Percentiles rank a stretch among this genome's conserved stretches.
phyloP scores from a whole-genome alignment of 257 asterid species.

The Lithospermum erythrorhizon region DNA sequence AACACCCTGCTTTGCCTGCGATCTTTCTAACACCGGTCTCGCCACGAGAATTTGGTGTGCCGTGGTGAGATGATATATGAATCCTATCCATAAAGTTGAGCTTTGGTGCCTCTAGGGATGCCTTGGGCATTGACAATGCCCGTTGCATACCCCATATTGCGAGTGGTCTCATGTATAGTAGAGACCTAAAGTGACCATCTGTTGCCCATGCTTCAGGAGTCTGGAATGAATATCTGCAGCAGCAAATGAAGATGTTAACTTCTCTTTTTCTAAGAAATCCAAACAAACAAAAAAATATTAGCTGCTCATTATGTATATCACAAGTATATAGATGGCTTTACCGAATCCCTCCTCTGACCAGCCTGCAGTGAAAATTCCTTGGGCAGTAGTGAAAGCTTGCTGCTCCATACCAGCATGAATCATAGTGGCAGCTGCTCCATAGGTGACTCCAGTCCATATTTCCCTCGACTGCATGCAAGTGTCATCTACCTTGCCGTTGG shows the following conservation, averaged over 20 bases:
- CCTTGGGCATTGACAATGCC: constrained; percentile 52
- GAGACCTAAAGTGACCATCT: constrained; percentile 94
- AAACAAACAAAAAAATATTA: neutral
- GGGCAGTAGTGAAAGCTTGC: constrained; percentile 83
- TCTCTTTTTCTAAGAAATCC: neutral
- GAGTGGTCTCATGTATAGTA: constrained; percentile 90
- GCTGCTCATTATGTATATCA: neutral
- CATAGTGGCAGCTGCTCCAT: constrained; percentile 89
- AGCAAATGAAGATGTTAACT: constrained; percentile 1
- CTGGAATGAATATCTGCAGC: constrained; percentile 73
- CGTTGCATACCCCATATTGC: constrained; percentile 95
- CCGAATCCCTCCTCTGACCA: constrained; percentile 99
- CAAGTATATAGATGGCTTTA: constrained; percentile 16
- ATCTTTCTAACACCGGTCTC: constrained; percentile 49
- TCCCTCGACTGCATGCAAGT: constrained; percentile 99
- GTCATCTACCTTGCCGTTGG: constrained; percentile 89
- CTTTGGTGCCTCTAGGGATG: constrained; percentile 42
- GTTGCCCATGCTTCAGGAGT: constrained; percentile 94
- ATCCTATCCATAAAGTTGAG: constrained; percentile 49
- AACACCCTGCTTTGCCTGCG: constrained; percentile 46
- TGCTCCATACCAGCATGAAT: constrained; percentile 94
- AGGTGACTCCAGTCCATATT: constrained; percentile 93
- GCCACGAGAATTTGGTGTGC: constrained; percentile 14
- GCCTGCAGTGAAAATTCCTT: constrained; percentile 87
- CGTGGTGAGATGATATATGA: constrained; percentile 14